A percentile compares a stretch with the other conserved stretches of the same genome.
These are phyloP conservation scores for Eucommia ulmoides DNA, from an alignment of 257 asterid species.

Conservation along the genomic window DNA sequence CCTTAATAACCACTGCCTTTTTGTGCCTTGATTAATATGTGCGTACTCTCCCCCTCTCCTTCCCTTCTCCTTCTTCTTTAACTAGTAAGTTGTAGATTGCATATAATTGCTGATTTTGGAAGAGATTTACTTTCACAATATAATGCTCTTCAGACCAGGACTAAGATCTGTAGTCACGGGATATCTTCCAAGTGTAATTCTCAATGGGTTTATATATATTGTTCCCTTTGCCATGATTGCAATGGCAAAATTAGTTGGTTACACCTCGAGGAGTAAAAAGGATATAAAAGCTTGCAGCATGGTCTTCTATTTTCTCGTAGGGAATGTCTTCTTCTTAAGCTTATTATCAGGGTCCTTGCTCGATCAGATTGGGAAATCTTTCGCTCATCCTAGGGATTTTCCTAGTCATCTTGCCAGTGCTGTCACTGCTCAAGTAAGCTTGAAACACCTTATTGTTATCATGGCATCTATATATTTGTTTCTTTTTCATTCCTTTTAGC, in stretches of 20 bases:
- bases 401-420: conserved; percentile 86
- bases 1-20: too few species aligned
- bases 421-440: conserved; percentile 76
- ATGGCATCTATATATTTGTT: too few species aligned
- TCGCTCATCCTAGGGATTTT: conserved; percentile 65
- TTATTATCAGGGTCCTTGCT: conserved; percentile 86
- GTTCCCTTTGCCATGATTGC: conserved; percentile 71
- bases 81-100: neutral
- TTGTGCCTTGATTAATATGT: too few species aligned
- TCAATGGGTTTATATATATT: conserved; percentile 53
- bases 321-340: conserved; percentile 78
- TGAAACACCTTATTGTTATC: too few species aligned
- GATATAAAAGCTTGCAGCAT: conserved; percentile 80
- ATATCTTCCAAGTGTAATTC: conserved; percentile 81
- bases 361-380: conserved; percentile 77
- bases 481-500: too few species aligned
- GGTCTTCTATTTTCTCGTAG: conserved; percentile 89
- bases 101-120: neutral
- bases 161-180: conserved; percentile 78
- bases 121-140: neutral
- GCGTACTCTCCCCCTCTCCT: neutral
- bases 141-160: conserved; percentile 57
- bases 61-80: too few species aligned
- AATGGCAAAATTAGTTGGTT: conserved; percentile 69
- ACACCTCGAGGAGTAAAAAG: conserved; percentile 61